Evolutionary conservation across 208 protist species (phyloP).

Genomic region (Porcisia deanei): DNA sequence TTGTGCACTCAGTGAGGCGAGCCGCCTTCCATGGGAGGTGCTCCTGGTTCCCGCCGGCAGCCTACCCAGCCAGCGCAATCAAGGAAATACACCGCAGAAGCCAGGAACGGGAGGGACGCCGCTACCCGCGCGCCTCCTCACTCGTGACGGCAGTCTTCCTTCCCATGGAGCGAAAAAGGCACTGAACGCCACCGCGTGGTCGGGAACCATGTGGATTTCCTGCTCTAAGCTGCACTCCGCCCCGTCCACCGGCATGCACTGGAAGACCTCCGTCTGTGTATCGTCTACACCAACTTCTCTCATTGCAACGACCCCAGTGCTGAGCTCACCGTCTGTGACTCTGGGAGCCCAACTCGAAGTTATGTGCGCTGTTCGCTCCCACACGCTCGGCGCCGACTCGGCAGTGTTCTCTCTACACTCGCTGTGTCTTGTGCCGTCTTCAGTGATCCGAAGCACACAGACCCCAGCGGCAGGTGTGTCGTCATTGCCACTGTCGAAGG

Average conservation of each 20-base stretch:
- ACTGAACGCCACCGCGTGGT: neutral
- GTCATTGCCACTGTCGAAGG: slow-evolving; percentile 7
- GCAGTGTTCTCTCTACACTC: slow-evolving; percentile 39
- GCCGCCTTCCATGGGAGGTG: slow-evolving; percentile 21
- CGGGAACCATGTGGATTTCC: slow-evolving; percentile 11
- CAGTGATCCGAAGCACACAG: neutral
- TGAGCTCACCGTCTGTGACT: slow-evolving; percentile 6
- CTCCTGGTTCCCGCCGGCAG: slow-evolving; percentile 8
- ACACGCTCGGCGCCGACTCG: slow-evolving; percentile 9
- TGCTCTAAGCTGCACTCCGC: slow-evolving; percentile 21
- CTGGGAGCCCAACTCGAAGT: slow-evolving; percentile 20
- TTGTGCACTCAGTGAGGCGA: neutral
- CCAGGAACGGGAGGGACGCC: neutral
- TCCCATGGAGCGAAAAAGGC: neutral
- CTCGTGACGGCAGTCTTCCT: neutral
- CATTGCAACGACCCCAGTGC: neutral
- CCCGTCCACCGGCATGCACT: neutral
- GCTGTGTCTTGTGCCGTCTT: slow-evolving; percentile 25
- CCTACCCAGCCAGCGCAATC: neutral
- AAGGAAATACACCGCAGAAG: neutral
- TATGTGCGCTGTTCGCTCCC: slow-evolving; percentile 14
- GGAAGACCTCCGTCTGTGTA: slow-evolving; percentile 17
- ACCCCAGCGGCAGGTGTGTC: neutral
- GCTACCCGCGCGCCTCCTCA: neutral
- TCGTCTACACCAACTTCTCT: slow-evolving; percentile 2